phyloP scores from a whole-genome alignment of 805 yeast genomes.

The Torulaspora gathmanii region DNA sequence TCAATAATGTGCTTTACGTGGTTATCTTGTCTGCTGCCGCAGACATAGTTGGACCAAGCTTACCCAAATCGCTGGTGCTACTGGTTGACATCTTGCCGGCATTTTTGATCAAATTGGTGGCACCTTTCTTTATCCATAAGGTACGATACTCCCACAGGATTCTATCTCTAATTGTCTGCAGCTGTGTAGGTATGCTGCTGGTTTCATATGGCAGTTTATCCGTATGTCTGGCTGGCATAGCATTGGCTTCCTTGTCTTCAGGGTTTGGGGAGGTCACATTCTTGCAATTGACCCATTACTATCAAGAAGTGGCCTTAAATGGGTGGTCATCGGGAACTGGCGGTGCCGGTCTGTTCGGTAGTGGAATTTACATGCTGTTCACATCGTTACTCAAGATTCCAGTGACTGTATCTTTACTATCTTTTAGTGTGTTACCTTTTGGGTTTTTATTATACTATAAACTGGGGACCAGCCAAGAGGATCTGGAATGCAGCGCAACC shows the following conservation, averaged over 20 bases:
- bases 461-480: constrained; percentile 19
- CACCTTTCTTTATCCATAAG: constrained; percentile 75
- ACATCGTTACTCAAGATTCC: constrained; percentile 64
- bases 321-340: constrained; percentile 97
- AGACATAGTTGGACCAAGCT: constrained; percentile 76
- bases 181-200: constrained; percentile 69
- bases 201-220: constrained; percentile 40
- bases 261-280: constrained; percentile 92
- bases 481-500: constrained; percentile 3
- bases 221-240: constrained; percentile 58
- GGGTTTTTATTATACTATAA: constrained; percentile 43
- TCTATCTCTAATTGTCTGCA: constrained; percentile 48
- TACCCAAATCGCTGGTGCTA: constrained; percentile 82
- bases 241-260: constrained; percentile 74
- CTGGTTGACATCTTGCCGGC: constrained; percentile 86
- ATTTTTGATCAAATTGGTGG: constrained; percentile 58
- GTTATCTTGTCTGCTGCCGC: constrained; percentile 89
- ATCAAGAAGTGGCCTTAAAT: constrained; percentile 54
- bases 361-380: constrained; percentile 61
- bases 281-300: constrained; percentile 78
- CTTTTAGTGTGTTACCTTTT: constrained; percentile 54
- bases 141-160: constrained; percentile 58
- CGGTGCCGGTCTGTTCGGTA: constrained; percentile 87
- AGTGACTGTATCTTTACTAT: constrained; percentile 50
- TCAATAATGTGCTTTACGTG: constrained; percentile 86